Conservation (phyloP, 345 rosid genomes). For the Pelargonium nanum region DNA sequence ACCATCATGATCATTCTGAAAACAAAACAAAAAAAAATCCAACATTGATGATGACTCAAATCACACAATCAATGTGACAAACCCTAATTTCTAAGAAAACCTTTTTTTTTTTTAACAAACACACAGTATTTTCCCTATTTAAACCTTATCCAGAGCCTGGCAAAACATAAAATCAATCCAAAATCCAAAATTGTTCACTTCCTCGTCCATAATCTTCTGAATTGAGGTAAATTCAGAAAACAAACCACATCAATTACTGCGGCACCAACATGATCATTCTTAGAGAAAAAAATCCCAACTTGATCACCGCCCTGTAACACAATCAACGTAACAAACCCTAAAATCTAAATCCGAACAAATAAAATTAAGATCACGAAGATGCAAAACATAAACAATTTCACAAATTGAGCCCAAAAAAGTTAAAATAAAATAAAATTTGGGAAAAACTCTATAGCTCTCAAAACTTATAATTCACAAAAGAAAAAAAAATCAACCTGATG, state of each 20-base stretch:
- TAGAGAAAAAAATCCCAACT: not conserved
- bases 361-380: not conserved
- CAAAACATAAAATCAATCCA: no score
- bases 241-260: not conserved
- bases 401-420: no score
- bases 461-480: not conserved
- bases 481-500: not conserved
- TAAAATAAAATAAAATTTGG: not conserved
- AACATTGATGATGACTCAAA: no score
- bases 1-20: no score
- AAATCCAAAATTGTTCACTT: not conserved
- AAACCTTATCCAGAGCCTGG: not conserved
- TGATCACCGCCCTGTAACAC: not conserved
- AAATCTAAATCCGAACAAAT: not conserved
- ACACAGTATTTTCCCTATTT: not conserved
- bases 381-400: no score
- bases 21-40: no score
- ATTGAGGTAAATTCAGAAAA: not conserved
- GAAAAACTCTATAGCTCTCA: not conserved
- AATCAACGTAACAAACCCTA: not conserved
- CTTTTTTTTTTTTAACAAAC: no score
- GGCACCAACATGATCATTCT: not conserved
- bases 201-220: not conserved
- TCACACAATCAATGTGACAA: no score
- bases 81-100: no score